Evolutionary conservation across 495 filamentous ascomycete species (phyloP), one percentile per base, ranked within the genome.

Genomic region (Diplogelasinospora grovesii): DNA sequence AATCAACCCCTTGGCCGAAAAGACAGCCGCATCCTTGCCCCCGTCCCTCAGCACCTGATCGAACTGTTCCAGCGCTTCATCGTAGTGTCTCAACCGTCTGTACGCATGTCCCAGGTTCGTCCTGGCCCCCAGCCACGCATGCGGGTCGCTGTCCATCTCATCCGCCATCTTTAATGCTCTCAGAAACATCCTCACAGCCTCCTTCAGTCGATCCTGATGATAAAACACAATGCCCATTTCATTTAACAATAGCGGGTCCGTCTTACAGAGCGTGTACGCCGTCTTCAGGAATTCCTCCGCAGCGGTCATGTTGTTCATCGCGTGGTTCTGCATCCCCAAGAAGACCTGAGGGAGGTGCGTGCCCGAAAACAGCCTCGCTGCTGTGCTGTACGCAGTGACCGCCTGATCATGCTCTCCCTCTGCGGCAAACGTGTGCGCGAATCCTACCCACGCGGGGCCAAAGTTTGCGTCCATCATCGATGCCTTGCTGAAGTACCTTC

Each of bases 371-470:
- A 99, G 70, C 20, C 93, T 75, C 9, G 90, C 92, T 1, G 92
- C 92, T 10, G 92, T 99, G 25, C 85, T 92, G 69, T 99, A 99
- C 5, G 93, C 92, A 11, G 90, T 89, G 46, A 99, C 95, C 37
- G 92, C 92, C 65, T 99, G 92, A 57, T 99, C 92, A 63, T 97
- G 89, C 63, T 99, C 92, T 39, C 93, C 92, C 63, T 99, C 92
- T n/a, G 90, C 90, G n/a, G 92, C 93, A 58, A 99, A 99, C 1
- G 93, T 99, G 66, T 99, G 92, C 16, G 92, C 92, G 63, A 99
- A 99, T 7, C 92, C 92, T 45, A 99, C 97, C 92, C 92, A 99
- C 26, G 92, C 92, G 4, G 93, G 86, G 4, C 92, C 93, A 51
- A 94, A 97, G 65, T 97, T 92, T 21, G 92, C 86, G 56, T 99